Evolutionary conservation across 306 rosid species (phyloP), one percentile per base, ranked within the genome.

Genomic region (Rosa lucieae): DNA sequence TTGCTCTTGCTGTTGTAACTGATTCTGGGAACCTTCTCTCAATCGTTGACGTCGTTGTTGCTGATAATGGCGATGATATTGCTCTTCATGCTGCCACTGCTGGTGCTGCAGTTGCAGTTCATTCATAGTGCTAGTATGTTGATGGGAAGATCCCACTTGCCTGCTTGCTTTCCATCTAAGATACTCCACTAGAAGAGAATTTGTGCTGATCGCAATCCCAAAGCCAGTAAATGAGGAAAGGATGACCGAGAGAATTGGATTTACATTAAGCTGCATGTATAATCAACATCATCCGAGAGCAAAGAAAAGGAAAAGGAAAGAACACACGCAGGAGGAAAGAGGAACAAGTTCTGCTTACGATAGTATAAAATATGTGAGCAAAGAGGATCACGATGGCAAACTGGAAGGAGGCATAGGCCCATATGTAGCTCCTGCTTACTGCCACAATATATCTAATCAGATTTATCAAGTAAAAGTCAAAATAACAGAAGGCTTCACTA

Each of bases 321-420:
- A 21, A 40, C 46, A 35, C 35, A 49, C 20, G 29, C 32, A 59
- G 6, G 15, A 8, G 23, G 56, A 81, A 68, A 15, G 70, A 66
- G 71, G 72, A 81, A 61, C 8, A 32, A n/a, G 72, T 59, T 82
- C 62, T 79, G 78, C 97, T 90, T 92, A 92, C 97, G n/a, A 92
- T 79, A 14, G 93, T 81, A 81, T 90, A 92, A 79, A 90, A 92
- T 66, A 92, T 73, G 79, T 90, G 96, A 71, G 92, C 97, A 83
- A 90, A 88, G 67, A 92, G 86, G 86, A 92, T 85, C 86, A 92
- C 88, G 40, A 89, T 82, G 65, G 93, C 96, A 32, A 92, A 92
- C 91, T 92, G 97, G 90, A 92, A 92, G 78, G 91, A 90, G 65
- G 96, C 93, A 85, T 90, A 90, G 56, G 93, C 93, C 97, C 97